Conservation (phyloP, 2,329 filamentous ascomycete genomes). For the Aureobasidium zeae region DNA sequence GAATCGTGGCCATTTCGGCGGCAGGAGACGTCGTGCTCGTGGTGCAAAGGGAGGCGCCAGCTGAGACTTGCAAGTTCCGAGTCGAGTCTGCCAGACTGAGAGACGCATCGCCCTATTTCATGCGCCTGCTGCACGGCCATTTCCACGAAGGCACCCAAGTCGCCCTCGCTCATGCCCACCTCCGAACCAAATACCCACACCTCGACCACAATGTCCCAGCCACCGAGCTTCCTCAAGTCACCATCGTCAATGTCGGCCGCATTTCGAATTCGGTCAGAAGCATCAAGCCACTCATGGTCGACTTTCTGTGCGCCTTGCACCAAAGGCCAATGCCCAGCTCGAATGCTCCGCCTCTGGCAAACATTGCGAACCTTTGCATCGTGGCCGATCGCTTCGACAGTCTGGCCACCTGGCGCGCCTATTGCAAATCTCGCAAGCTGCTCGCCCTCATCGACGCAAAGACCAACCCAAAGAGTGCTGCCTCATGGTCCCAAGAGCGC, state of each 20-base stretch:
- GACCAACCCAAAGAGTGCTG: slow-evolving; percentile 32
- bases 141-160: slow-evolving; percentile 56
- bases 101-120: slow-evolving; percentile 60
- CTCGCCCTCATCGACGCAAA: slow-evolving; percentile 36
- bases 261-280: slow-evolving; percentile 55
- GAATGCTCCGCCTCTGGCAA: slow-evolving; percentile 44
- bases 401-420: slow-evolving; percentile 44
- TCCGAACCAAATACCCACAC: slow-evolving; percentile 39
- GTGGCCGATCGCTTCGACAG: slow-evolving; percentile 68
- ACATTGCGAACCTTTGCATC: slow-evolving; percentile 58
- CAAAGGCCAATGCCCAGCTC: slow-evolving; percentile 37
- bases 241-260: slow-evolving; percentile 59
- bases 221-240: slow-evolving; percentile 52
- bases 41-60: slow-evolving; percentile 54
- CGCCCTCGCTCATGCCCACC: slow-evolving; percentile 40
- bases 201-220: slow-evolving; percentile 41
- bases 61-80: slow-evolving; percentile 49
- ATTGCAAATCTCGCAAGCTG: slow-evolving; percentile 41
- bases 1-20: slow-evolving; percentile 41
- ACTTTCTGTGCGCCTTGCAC: slow-evolving; percentile 60
- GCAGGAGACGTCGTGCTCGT: slow-evolving; percentile 58
- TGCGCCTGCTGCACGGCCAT: slow-evolving; percentile 53
- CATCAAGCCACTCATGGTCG: slow-evolving; percentile 45
- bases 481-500: slow-evolving; percentile 47
- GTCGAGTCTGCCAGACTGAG: slow-evolving; percentile 50